phyloP scores from a whole-genome alignment of 2,329 filamentous ascomycete genomes.

The Simplicillium aogashimaense region DNA sequence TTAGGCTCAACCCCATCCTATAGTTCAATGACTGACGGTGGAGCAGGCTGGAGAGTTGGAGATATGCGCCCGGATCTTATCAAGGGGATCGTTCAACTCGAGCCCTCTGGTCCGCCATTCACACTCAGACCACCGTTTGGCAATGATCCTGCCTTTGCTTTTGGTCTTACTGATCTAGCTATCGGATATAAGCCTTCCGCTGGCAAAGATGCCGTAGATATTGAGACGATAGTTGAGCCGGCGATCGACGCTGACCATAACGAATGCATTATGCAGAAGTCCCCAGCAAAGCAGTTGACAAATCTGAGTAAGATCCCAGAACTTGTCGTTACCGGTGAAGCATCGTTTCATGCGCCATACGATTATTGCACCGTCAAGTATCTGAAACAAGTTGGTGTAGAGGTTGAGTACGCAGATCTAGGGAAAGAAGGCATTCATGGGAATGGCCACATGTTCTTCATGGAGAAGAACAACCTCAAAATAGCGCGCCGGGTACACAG shows the following conservation, averaged over 20 bases:
- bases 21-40: conserved; percentile 2
- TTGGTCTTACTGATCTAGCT: conserved; percentile 17
- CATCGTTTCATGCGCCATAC: conserved; percentile 39
- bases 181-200: conserved; percentile 18
- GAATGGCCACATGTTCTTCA: conserved; percentile 39
- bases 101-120: conserved; percentile 16
- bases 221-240: conserved; percentile 13
- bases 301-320: conserved; percentile 35
- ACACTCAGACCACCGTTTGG: conserved; percentile 11
- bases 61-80: conserved; percentile 16
- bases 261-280: conserved; percentile 18
- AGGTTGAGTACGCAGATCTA: conserved; percentile 32
- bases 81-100: conserved; percentile 19
- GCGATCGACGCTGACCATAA: conserved; percentile 14
- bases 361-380: conserved; percentile 43
- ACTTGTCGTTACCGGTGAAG: conserved; percentile 35
- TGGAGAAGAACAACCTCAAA: conserved; percentile 30
- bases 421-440: conserved; percentile 33
- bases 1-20: not conserved
- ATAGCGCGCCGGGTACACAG: conserved; percentile 11
- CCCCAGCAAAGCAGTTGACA: conserved; percentile 24
- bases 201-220: conserved; percentile 6
- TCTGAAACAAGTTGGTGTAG: conserved; percentile 35
- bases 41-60: conserved; percentile 10
- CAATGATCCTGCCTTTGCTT: conserved; percentile 11